phyloP scores from a whole-genome alignment of 768 basidiomycete species.

The Solioccasus polychromus region DNA sequence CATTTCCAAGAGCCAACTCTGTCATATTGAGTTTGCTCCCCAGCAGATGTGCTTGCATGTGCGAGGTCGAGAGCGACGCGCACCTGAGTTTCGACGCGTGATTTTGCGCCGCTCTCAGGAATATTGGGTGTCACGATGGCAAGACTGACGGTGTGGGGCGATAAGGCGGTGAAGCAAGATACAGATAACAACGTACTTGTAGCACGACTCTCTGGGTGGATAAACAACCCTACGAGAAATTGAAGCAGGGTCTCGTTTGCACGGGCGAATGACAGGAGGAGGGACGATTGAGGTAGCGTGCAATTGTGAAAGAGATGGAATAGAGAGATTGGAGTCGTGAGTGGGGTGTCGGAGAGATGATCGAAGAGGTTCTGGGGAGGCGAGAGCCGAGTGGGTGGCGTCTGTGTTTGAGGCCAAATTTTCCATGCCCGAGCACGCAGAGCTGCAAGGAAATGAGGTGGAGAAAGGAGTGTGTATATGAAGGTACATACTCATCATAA shows the following conservation, averaged over 20 bases:
- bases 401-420: constrained; percentile 11
- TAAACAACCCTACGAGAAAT: constrained; percentile 59
- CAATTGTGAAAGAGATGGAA: constrained; percentile 37
- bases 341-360: constrained; percentile 31
- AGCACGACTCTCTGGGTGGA: constrained; percentile 73
- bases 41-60: constrained; percentile 56
- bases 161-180: constrained; percentile 13
- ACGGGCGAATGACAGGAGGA: constrained; percentile 58
- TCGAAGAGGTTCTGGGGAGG: constrained; percentile 29
- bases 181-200: constrained; percentile 51
- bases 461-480: constrained; percentile 5
- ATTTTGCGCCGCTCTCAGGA: constrained; percentile 81
- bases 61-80: constrained; percentile 80
- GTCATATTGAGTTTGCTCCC: constrained; percentile 65
- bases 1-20: constrained; percentile 90
- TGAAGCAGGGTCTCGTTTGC: constrained; percentile 50
- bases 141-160: constrained; percentile 45
- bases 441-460: constrained; percentile 13
- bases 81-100: constrained; percentile 93
- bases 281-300: constrained; percentile 62
- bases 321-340: constrained; percentile 30
- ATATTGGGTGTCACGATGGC: constrained; percentile 82
- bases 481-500: constrained; percentile 65
- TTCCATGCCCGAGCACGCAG: constrained; percentile 21
- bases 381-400: constrained; percentile 38